These are phyloP conservation scores for Nephelium lappaceum DNA, from an alignment of 345 rosid genomes.

Conservation along the genomic window DNA sequence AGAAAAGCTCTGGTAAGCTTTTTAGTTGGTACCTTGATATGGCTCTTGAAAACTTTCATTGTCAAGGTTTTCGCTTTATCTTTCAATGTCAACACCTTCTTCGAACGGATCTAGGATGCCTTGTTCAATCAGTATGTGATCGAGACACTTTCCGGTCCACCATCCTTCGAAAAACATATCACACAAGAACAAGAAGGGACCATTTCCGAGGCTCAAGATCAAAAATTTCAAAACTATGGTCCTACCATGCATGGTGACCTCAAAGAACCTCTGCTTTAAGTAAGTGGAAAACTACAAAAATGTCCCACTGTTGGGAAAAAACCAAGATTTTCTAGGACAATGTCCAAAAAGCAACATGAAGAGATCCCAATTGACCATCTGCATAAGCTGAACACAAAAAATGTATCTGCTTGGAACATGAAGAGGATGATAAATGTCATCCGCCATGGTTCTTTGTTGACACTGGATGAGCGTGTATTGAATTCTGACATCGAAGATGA, in stretches of 20 bases:
- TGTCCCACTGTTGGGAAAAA: slow-evolving; percentile 20
- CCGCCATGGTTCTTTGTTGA: slow-evolving; percentile 37
- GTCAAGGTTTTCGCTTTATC: slow-evolving; percentile 53
- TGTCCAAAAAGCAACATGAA: slow-evolving; percentile 26
- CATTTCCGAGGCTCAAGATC: not conserved
- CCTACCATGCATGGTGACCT: slow-evolving; percentile 10
- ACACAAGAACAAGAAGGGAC: slow-evolving; percentile 3
- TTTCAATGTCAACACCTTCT: slow-evolving; percentile 50
- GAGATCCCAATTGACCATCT: slow-evolving; percentile 36
- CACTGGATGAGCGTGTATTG: slow-evolving; percentile 50
- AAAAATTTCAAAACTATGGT: not conserved
- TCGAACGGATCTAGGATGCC: slow-evolving; percentile 55
- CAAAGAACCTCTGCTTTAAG: slow-evolving; percentile 25
- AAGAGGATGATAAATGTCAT: slow-evolving; percentile 41
- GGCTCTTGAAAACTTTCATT: slow-evolving; percentile 54
- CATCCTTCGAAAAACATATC: slow-evolving; percentile 15
- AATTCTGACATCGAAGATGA: slow-evolving; percentile 44
- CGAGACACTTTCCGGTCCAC: slow-evolving; percentile 41
- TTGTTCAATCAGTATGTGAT: slow-evolving; percentile 49
- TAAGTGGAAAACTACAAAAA: not conserved
- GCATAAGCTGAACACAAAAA: slow-evolving; percentile 43
- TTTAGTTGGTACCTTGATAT: slow-evolving; percentile 38
- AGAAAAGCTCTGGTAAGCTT: slow-evolving; percentile 43
- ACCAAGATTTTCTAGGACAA: slow-evolving; percentile 6
- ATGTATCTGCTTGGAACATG: slow-evolving; percentile 48